Evolutionary conservation across 2,329 filamentous ascomycete genomes (phyloP), one percentile per base, ranked within the genome.

Genomic region (Huntiella moniliformis): DNA sequence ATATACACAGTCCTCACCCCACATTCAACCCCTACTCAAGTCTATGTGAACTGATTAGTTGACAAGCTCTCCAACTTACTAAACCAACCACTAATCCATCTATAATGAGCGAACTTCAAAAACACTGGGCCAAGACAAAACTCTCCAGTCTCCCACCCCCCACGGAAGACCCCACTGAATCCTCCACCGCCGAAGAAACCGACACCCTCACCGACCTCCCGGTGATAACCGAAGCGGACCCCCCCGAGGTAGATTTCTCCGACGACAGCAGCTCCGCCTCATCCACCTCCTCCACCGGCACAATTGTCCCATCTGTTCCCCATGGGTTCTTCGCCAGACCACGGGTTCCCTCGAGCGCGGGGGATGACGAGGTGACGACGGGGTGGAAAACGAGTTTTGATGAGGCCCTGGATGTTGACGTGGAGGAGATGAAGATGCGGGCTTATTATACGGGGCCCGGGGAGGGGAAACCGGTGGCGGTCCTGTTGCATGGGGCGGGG

Each of bases 281-380:
- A 0, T 94, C 86, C n/a, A 79, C 84, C 34, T 93, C 87, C 3
- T 95, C 87, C 1, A 85, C 86, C 3, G 86, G 87, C 18, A 96
- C 88, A n/a, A 72, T 96, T 51, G 79, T 85, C 52, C 85, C 87
- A 1, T 82, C 82, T 4, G 73, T 75, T 5, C 79, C 73, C 53
- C 74, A 79, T 54, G 79, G 78, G 51, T 65, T 86, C 36, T 85
- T 86, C 63, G 79, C 79, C 48, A 71, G 79, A 75, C 78, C 40
- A 70, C 73, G 62, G 71, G 76, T 79, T 18, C 38, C 28, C 40
- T 32, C 13, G 15, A n/a, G 40, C 12, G 28, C 13, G 18, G 13
- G 40, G 12, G 22, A 28, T 28, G 22, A 28, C 22, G 22, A 6
- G 22, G 22, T 28, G 22, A 7, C 22, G n/a, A n/a, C n/a, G n/a